Evolutionary conservation across 2,329 filamentous ascomycete species (phyloP).

Genomic region (Botrytis aclada): DNA sequence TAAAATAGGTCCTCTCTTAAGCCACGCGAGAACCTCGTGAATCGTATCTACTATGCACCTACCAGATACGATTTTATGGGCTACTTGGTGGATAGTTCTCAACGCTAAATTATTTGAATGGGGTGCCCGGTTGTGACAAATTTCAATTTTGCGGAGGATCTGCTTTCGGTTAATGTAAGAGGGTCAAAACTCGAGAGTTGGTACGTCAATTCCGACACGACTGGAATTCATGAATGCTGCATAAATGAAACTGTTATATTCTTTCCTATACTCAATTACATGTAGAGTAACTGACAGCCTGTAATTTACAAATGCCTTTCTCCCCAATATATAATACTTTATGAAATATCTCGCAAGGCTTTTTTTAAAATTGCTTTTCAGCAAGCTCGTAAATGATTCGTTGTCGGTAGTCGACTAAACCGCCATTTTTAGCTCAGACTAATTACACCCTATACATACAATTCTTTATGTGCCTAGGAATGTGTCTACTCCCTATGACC

Average conservation of each 20-base stretch:
- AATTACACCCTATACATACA: neutral
- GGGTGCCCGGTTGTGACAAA: neutral
- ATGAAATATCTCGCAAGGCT: neutral
- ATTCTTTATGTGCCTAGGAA: neutral
- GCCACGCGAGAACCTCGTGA: neutral
- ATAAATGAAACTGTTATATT: too few relatives aligned
- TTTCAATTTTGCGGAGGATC: neutral
- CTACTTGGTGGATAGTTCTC: neutral
- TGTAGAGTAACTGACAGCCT: too few relatives aligned
- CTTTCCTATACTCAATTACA: too few relatives aligned
- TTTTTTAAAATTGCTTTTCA: neutral
- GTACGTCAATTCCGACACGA: neutral
- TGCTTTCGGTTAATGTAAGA: neutral
- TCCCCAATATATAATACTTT: neutral
- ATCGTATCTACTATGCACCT: neutral
- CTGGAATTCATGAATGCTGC: neutral
- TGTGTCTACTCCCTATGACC: neutral
- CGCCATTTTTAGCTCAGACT: neutral
- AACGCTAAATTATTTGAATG: neutral
- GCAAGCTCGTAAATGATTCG: neutral
- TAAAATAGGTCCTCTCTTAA: neutral
- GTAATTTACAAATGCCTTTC: neutral
- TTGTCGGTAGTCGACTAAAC: neutral
- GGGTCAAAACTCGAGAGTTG: constrained; percentile 9
- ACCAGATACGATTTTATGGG: neutral